Conservation (phyloP, 2,329 filamentous ascomycete species). For the Fusarium pseudonygamai region DNA sequence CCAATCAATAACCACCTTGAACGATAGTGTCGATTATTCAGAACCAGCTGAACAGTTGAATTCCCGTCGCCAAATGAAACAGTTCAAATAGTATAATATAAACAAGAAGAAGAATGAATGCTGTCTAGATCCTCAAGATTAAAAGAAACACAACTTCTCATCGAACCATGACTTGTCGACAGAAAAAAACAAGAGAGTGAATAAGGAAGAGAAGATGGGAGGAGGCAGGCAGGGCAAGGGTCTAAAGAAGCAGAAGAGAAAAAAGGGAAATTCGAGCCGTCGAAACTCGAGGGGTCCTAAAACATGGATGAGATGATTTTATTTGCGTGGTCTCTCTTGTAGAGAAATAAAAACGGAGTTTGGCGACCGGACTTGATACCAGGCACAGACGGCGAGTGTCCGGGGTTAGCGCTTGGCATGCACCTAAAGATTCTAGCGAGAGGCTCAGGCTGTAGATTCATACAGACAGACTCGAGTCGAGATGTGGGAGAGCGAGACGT, state of each 20-base stretch:
- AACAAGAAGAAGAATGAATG: slow-evolving; percentile 43
- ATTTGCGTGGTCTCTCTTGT: background rate
- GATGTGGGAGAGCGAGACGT: slow-evolving; percentile 2
- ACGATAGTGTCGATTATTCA: slow-evolving; percentile 22
- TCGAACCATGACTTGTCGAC: slow-evolving; percentile 1
- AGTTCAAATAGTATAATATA: slow-evolving; percentile 25
- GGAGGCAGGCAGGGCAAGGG: slow-evolving; percentile 8
- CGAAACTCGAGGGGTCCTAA: slow-evolving; percentile 18
- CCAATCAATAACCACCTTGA: background rate
- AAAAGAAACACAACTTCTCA: slow-evolving; percentile 39
- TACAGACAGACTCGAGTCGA: slow-evolving; percentile 3
- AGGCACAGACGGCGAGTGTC: slow-evolving; percentile 34
- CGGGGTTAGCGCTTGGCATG: slow-evolving; percentile 39
- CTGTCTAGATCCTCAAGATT: slow-evolving; percentile 38
- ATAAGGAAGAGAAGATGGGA: background rate
- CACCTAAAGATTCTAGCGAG: slow-evolving; percentile 22
- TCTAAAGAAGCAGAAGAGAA: slow-evolving; percentile 5
- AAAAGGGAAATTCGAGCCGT: background rate
- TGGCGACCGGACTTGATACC: slow-evolving; percentile 34
- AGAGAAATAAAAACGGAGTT: slow-evolving; percentile 27
- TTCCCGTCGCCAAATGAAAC: background rate
- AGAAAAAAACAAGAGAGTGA: slow-evolving; percentile 1
- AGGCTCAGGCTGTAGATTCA: slow-evolving; percentile 1
- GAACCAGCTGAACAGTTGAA: slow-evolving; percentile 34
- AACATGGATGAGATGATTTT: slow-evolving; percentile 25